phyloP scores from a whole-genome alignment of 148 eudicot species.

The Arctostaphylos glauca region DNA sequence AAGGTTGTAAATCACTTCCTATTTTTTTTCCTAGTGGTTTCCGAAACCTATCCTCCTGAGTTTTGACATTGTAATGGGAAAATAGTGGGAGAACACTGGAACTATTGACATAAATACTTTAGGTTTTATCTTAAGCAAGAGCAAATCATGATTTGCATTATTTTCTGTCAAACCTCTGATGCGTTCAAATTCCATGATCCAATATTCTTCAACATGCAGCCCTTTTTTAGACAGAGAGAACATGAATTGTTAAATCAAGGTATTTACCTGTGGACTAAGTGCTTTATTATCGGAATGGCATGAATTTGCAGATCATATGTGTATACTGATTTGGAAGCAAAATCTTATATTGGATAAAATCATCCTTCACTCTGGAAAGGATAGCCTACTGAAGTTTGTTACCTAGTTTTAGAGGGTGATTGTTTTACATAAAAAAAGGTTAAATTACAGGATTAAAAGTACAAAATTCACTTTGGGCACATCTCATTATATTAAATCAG shows the following conservation, averaged over 20 bases:
- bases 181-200: not conserved
- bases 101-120: not conserved
- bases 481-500: no score
- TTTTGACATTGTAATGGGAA: not conserved
- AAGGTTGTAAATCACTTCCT: constrained; percentile 11
- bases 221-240: not conserved
- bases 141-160: not conserved
- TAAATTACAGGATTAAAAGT: no score
- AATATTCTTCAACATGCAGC: not conserved
- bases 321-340: no score
- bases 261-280: not conserved
- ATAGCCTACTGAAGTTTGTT: no score
- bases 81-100: not conserved
- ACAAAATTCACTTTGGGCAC: no score
- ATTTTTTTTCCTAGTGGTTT: not conserved
- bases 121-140: not conserved
- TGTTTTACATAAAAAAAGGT: no score
- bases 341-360: no score
- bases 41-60: not conserved
- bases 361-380: no score
- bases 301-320: no score
- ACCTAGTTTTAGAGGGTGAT: no score
- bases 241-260: not conserved
- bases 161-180: not conserved
- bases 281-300: not conserved